Evolutionary conservation across 1,139 yeast species (phyloP), one percentile per base, ranked within the genome.

Genomic region (Diutina mesorugosa): DNA sequence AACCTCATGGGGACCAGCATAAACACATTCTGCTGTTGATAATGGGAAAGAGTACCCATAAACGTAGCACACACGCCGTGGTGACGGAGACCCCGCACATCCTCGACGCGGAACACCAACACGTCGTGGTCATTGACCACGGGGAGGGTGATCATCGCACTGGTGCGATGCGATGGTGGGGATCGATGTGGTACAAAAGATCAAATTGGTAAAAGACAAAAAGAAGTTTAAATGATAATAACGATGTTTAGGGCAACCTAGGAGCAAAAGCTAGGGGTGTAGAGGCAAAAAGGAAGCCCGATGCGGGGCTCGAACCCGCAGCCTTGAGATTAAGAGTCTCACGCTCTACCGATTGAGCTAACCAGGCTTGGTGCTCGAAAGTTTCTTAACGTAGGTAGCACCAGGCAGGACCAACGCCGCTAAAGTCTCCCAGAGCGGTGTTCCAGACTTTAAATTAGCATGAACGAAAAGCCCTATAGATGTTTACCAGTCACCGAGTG

Each of bases 271-370:
- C 38, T 32, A 32, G 9, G 38, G 38, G 12, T 3, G 38, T 2
- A 9, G 38, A 32, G 38, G 38, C 14, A 46, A 9, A 9, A 48
- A 32, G 5, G 18, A 45, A 53, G 55, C 55, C 55, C 55, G 48
- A 53, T 53, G 48, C 55, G 55, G 55, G 55, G 55, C 55, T 53
- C 48, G 55, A 53, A 53, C 55, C 50, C 55, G 55, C 48, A 53
- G 46, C 55, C 55, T 53, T 53, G 64, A 12, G 71, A 64, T 60
- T 63, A 70, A 60, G 70, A 69, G 59, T 73, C 77, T 55, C 74
- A 57, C 61, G 64, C 59, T 62, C 68, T 55, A 65, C 67, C 63
- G 62, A 59, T 63, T 62, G 60, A 60, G 62, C 58, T 61, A 60
- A 56, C 62, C 64, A 58, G 63, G 60, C 59, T 35, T 35, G 10